phyloP scores from a whole-genome alignment of 176 grass and related monocot genomes.

The Musa troglodytarum region DNA sequence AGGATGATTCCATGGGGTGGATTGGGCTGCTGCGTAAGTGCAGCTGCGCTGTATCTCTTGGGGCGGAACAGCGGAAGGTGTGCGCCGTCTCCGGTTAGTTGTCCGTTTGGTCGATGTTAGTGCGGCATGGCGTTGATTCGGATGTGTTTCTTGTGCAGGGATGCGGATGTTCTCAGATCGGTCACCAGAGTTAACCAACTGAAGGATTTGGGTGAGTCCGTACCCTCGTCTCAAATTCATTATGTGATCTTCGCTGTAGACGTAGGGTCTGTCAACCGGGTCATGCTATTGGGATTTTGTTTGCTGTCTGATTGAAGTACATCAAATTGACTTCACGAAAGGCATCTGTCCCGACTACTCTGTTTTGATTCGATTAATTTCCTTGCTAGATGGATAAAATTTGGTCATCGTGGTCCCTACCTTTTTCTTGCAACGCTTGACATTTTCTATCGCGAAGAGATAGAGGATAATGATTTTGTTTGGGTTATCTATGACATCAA shows the following conservation, averaged over 20 bases:
- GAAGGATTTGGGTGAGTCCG: constrained; percentile 77
- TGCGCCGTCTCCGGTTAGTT: neutral
- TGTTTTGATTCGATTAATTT: neutral
- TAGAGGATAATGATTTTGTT: no score
- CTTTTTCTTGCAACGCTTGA: neutral
- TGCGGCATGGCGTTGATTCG: neutral
- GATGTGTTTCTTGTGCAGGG: constrained; percentile 30
- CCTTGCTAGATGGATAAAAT: neutral
- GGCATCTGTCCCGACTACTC: neutral
- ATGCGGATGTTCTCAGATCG: constrained; percentile 67
- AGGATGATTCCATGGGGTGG: constrained; percentile 80
- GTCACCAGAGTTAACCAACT: constrained; percentile 63
- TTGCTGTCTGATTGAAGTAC: neutral
- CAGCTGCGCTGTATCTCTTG: constrained; percentile 74
- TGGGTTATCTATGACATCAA: no score
- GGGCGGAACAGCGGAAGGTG: constrained; percentile 91
- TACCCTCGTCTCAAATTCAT: constrained; percentile 1
- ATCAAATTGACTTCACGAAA: neutral
- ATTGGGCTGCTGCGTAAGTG: constrained; percentile 76
- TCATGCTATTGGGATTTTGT: neutral
- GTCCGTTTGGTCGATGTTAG: neutral
- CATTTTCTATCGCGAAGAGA: no score
- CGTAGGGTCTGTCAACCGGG: neutral
- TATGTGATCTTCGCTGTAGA: neutral
- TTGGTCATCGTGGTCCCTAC: neutral